phyloP scores from a whole-genome alignment of 345 rosid species.

The Eucalyptus paniculata region DNA sequence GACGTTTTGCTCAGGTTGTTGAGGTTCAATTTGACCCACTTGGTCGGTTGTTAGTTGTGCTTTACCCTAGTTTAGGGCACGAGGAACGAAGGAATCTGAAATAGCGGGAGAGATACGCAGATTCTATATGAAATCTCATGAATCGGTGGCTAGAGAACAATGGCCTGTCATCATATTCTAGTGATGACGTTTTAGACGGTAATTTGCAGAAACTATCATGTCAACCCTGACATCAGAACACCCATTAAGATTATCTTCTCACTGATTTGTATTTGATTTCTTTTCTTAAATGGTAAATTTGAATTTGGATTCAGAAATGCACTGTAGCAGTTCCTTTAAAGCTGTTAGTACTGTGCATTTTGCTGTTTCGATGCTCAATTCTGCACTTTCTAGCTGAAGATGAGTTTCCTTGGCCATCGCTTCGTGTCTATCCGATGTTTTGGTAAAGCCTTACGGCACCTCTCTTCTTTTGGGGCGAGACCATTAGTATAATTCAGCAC shows the following conservation, averaged over 20 bases:
- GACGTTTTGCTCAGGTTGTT: background rate
- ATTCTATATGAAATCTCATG: background rate
- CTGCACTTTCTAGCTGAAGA: background rate
- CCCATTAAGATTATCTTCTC: background rate
- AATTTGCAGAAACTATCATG: background rate
- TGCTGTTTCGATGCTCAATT: background rate
- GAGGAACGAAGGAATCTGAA: background rate
- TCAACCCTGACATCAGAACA: background rate
- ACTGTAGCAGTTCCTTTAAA: background rate
- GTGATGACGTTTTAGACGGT: background rate
- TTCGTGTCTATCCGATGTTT: background rate
- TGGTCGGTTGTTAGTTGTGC: background rate
- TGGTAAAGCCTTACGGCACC: background rate
- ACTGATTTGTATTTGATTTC: background rate
- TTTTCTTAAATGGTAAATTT: background rate
- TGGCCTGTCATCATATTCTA: background rate
- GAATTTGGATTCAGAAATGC: background rate
- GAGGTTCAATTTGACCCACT: background rate
- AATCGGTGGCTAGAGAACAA: background rate
- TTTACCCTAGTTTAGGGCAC: background rate
- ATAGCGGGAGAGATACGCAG: background rate
- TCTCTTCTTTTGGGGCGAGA: background rate
- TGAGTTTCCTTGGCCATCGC: background rate
- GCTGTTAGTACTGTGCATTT: background rate
- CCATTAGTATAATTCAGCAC: background rate